Evolutionary conservation across 257 asterid genomes (phyloP).

Genomic region (Solanum chmielewskii): DNA sequence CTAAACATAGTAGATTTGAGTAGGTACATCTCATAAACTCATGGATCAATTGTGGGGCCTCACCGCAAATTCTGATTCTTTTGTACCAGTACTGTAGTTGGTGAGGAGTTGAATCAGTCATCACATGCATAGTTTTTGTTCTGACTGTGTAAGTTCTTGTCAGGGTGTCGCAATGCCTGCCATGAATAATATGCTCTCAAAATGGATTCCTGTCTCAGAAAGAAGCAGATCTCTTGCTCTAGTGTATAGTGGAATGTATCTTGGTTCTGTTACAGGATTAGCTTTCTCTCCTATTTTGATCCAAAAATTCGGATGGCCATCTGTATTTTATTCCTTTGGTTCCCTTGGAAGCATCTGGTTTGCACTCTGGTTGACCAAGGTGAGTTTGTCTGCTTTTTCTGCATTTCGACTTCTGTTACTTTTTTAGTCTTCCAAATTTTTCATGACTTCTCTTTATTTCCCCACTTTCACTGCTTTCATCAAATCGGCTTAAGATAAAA

Average conservation of each 20-base stretch:
- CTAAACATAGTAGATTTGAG: background rate
- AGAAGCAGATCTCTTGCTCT: constrained; percentile 98
- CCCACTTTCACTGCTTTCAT: background rate
- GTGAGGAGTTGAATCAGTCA: background rate
- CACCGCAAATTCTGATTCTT: background rate
- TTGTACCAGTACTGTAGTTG: background rate
- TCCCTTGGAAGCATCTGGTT: constrained; percentile 93
- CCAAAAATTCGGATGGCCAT: constrained; percentile 89
- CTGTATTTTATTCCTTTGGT: constrained; percentile 89
- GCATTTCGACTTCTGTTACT: background rate
- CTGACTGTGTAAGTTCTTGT: background rate
- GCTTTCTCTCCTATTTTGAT: constrained; percentile 75
- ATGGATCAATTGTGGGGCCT: background rate
- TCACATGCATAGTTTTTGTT: background rate
- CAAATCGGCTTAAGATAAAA: background rate
- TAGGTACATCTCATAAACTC: background rate
- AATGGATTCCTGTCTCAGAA: constrained; percentile 97
- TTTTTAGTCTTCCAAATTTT: background rate
- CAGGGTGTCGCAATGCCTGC: constrained; percentile 95
- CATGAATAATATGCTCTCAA: constrained; percentile 84
- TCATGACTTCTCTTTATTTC: background rate
- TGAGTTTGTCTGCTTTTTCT: constrained; percentile 25
- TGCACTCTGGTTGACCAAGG: constrained; percentile 86
- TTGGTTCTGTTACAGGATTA: constrained; percentile 94
- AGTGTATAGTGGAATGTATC: constrained; percentile 99